Evolutionary conservation across 768 basidiomycete genomes (phyloP), one percentile per base, ranked within the genome.

Genomic region (Rhodotorula kratochvilovae): DNA sequence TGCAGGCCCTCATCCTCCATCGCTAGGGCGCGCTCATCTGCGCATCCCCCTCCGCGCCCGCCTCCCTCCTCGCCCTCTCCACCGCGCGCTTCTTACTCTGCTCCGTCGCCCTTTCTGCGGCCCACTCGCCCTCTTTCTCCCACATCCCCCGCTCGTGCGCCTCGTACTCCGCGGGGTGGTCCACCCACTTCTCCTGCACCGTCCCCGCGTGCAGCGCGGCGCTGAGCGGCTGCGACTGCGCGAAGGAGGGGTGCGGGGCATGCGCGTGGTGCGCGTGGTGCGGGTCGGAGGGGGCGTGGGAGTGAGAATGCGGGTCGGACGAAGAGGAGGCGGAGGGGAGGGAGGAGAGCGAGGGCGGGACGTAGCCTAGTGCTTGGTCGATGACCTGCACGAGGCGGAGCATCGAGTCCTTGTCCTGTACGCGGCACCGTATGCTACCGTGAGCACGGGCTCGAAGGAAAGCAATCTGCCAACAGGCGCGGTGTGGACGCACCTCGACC

Each of bases 371-470:
- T 2, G 92, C 92, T 68, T 91, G 88, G 80, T 99, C 96, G 74
- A 99, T 88, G 45, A 84, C 85, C 10, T 86, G 86, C 15, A 89
- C 88, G 3, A 99, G 85, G 70, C 92, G 87, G 7, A 97, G 82
- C 95, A 99, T 99, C 10, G 92, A 96, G 63, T 87, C 82, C 80
- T 96, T 97, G 81, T 99, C 95, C 90, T 93, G 77, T 29, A 4
- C 23, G 45, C 21, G 5, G 35, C 43, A 23, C 31, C 2, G 6
- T 29, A 3, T 15, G 56, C 39, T 5, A 16, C 12, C 54, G 11
- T 31, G 29, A 33, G 54, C 6, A 35, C n/a, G n/a, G n/a, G n/a
- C n/a, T n/a, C n/a, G n/a, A n/a, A n/a, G n/a, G n/a, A n/a, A n/a
- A n/a, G n/a, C n/a, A n/a, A n/a, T n/a, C n/a, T n/a, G n/a, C n/a